These are phyloP conservation scores for Metarhizium guizhouense DNA, from an alignment of 2,329 filamentous ascomycete genomes.

Conservation along the genomic window DNA sequence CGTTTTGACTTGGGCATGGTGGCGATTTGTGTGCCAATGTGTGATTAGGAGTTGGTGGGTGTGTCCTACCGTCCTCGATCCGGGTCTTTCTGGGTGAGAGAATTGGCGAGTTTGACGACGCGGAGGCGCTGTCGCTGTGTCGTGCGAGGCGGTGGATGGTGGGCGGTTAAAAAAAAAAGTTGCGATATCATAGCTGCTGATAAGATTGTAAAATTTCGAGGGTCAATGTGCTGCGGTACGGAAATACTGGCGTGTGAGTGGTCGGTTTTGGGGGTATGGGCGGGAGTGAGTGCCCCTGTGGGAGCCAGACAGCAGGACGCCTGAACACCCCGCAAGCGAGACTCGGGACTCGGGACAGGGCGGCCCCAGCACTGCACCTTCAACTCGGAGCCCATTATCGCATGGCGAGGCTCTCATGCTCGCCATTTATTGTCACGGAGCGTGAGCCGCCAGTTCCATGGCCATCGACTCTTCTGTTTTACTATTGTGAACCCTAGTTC, in stretches of 20 bases:
- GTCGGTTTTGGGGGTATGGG: neutral
- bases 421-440: too few relatives aligned
- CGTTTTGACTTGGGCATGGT: constrained; percentile 96
- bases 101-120: neutral
- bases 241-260: neutral
- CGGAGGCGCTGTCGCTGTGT: neutral
- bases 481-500: neutral
- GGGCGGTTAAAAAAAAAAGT: constrained; percentile 1
- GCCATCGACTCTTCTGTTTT: neutral
- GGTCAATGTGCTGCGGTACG: neutral
- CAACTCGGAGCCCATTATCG: too few relatives aligned
- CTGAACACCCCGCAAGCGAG: neutral
- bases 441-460: too few relatives aligned
- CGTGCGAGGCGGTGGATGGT: neutral
- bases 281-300: neutral
- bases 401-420: neutral
- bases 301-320: neutral
- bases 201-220: constrained; percentile 7
- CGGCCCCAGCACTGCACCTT: too few relatives aligned
- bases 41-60: neutral
- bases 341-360: neutral
- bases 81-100: neutral
- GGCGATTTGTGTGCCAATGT: constrained; percentile 11
- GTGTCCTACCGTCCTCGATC: neutral
- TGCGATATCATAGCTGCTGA: neutral